These are phyloP conservation scores for Takakia lepidozioides DNA, from an alignment of 225 moss, liverwort and hornwort genomes.

Conservation along the genomic window DNA sequence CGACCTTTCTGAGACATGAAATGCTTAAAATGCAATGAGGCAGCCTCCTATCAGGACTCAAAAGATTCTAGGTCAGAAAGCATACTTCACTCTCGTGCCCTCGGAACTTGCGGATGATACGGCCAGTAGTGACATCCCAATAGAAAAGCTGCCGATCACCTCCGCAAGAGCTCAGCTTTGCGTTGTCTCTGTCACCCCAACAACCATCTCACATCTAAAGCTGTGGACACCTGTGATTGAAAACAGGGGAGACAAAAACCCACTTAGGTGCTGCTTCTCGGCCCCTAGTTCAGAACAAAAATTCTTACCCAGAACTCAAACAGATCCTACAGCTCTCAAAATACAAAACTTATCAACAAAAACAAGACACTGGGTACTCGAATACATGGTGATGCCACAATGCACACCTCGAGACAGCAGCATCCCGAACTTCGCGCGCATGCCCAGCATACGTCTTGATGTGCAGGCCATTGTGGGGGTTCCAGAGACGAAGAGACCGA, in stretches of 20 bases:
- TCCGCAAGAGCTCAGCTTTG: conserved; percentile 68
- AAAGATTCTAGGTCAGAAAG: background rate
- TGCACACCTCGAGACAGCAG: conserved; percentile 57
- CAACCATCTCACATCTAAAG: too few species aligned
- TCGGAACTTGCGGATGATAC: conserved; percentile 89
- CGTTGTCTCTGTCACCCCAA: conserved; percentile 44
- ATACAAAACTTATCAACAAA: too few species aligned
- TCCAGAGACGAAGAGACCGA: conserved; percentile 71
- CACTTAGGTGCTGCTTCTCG: too few species aligned
- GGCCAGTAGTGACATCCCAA: conserved; percentile 94
- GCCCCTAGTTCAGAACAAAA: too few species aligned
- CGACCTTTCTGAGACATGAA: too few species aligned
- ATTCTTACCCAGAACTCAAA: too few species aligned
- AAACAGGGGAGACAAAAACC: too few species aligned
- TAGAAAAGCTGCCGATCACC: conserved; percentile 72
- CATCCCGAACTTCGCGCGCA: conserved; percentile 78
- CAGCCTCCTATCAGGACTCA: background rate
- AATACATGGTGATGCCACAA: too few species aligned
- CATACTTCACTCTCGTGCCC: conserved; percentile 94
- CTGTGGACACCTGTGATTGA: too few species aligned
- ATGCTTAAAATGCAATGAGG: too few species aligned
- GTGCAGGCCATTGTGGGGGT: conserved; percentile 61
- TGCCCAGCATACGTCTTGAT: conserved; percentile 80
- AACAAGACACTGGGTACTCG: too few species aligned
- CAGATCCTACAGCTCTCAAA: too few species aligned